Base-by-base conservation (phyloP, 2,329 filamentous ascomycete species). In the Aspergillus fumigatus region DNA sequence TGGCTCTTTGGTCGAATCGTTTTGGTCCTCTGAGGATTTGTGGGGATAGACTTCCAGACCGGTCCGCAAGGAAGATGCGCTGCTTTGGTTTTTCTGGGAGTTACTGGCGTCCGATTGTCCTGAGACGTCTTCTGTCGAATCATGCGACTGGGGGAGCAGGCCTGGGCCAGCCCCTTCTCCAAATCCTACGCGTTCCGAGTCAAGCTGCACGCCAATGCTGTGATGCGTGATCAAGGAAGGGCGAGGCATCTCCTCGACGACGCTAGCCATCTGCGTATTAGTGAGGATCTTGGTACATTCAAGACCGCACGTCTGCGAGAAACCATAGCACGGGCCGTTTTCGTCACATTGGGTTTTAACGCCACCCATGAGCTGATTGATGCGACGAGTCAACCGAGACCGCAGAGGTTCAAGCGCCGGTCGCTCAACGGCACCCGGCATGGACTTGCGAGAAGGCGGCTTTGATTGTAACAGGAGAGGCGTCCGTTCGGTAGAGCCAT, bases 251-350 rank as follows among this genome's bases (percentile, higher is more conserved):
- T 56, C 54, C 11, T 67, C 65, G 51, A 63, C 57, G 19, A 54
- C n/a, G 40, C 48, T 55, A 26, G 50, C 19, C 2, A 57, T 32
- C 25, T 57, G 59, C 6, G 64, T 43, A 3, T 50, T 61, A 6
- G 51, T 61, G 19, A 73, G 65, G 3, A 73, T 68, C 67, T 82
- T 84, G 63, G 83, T 82, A 68, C 84, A 87, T 58, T 86, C 83
- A 25, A 77, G 75, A 1, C 84, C 84, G 64, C 84, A 87, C 0
- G 82, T 79, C 61, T 86, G 82, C 3, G 82, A 84, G 61, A 82
- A 82, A 0, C 85, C 85, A 62, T 82, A 83, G 61, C 85, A 88
- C 19, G 83, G 81, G 0, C 83, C 84, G 52, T 80, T 73, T 53
- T 82, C 79, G 59, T 85, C 82, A 62, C 84, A 87, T 3, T 74